These are phyloP conservation scores for Phialophora tarda DNA, from an alignment of 2,329 filamentous ascomycete genomes.

Conservation along the genomic window DNA sequence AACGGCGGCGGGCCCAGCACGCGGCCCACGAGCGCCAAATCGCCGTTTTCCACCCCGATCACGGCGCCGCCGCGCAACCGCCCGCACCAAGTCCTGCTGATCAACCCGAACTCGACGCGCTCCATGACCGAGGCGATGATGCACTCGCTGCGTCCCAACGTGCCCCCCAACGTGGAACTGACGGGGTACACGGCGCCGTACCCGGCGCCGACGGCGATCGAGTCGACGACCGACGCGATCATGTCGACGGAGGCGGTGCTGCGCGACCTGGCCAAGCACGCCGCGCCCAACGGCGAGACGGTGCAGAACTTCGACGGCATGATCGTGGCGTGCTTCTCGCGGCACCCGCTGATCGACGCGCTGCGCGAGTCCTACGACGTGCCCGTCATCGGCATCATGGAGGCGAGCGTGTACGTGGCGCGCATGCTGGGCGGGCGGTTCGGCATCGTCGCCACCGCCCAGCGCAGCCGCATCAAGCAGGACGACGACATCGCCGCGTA, in stretches of 20 bases:
- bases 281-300: constrained; percentile 46
- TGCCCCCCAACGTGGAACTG: constrained; percentile 56
- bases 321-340: constrained; percentile 57
- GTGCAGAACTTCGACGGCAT: constrained; percentile 53
- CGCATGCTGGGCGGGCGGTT: constrained; percentile 56
- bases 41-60: constrained; percentile 38
- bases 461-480: constrained; percentile 50
- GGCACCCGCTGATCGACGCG: constrained; percentile 55
- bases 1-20: constrained; percentile 28
- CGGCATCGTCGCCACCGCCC: constrained; percentile 52
- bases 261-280: constrained; percentile 50
- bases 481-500: constrained; percentile 50
- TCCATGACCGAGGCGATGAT: constrained; percentile 58
- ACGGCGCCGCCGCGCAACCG: constrained; percentile 36
- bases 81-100: constrained; percentile 49
- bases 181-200: constrained; percentile 58
- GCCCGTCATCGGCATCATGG: constrained; percentile 59
- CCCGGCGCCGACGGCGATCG: constrained; percentile 58
- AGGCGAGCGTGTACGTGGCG: constrained; percentile 57
- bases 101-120: constrained; percentile 56
- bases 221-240: constrained; percentile 57
- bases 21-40: constrained; percentile 35
- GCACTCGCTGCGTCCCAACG: constrained; percentile 49
- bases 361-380: constrained; percentile 54
- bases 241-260: constrained; percentile 57